Evolutionary conservation across 164 flowering plant genomes (phyloP), one percentile per base, ranked within the genome.

Genomic region (Magnolia sinica): DNA sequence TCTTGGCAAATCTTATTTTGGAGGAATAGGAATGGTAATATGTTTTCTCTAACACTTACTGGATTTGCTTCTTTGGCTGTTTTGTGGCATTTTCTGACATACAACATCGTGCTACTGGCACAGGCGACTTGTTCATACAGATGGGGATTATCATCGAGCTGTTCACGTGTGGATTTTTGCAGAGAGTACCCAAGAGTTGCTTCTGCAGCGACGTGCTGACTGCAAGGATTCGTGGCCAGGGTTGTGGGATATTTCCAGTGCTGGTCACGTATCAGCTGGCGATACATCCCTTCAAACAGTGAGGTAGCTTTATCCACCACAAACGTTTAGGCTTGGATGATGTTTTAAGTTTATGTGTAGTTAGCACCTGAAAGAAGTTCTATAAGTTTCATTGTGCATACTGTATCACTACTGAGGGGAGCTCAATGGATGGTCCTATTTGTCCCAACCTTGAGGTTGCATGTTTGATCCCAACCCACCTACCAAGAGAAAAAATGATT

Each of bases 141-240:
- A 92, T 82, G 98, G 98, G 50, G 95, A 93, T 76, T 95, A 91
- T 79, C 98, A 93, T 79, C 85, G 92, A 77, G 93, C 98, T 10
- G 97, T 93, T 76, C 92, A 92, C 74, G 93, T 91, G 63, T 92
- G 97, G 95, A 92, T 95, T 74, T 93, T 70, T 81, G 80, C 91
- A 20, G 98, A 93, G 84, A 90, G 91, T 70, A 95, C 98, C 14
- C 89, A 89, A 74, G 88, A 95, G 77, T 74, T 95, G 73, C 95
- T 95, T 77, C 86, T 95, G 50, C 98, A 95, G 78, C 79, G 76
- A 9, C 98, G 98, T 73, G 87, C 98, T 70, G 94, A 91, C 76
- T 85, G 89, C 80, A 95, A 93, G 86, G 98, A 95, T 81, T 95
- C 96, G 1, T 92, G 92, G 93, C 87, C 98, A 3, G 93, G 97